Base-by-base conservation (phyloP, 768 basidiomycete species). In the Megacollybia marginata region DNA sequence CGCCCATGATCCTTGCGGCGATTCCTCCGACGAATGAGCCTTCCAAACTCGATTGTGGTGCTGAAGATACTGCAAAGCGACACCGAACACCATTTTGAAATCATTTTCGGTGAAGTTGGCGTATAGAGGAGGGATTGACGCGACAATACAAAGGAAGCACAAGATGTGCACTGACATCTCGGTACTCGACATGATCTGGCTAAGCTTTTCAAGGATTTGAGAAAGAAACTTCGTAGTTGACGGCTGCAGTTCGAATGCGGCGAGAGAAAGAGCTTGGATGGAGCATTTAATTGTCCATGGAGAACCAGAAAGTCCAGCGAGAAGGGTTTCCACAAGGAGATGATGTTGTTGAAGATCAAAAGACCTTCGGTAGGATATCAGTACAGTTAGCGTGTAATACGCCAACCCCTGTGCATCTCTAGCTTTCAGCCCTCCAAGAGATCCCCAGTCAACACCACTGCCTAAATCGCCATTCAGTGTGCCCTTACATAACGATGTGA, bases 81-180 rank as follows among this genome's bases (percentile, higher is more conserved):
- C 89, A 8, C 88, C 91, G 58, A 99, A 97, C 0, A 98, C 88
- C 74, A 88, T 86, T 62, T 88, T 90, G 69, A 84, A 98, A 58
- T 98, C 88, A 44, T 70, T 77, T 54, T 93, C 90, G 2, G 88
- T 92, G 57, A 99, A 88, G 65, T 96, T 98, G 49, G 83, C 82
- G 63, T 92, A 88, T 6, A 98, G 70, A 6, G 76, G 67, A 1
- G 80, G 84, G 12, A 87, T 76, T 1, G 92, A 89, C 3, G 90
- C 92, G 42, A 96, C 76, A 53, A 96, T 85, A 40, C 82, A 78
- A 19, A 98, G 78, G 63, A 98, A 89, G 53, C 89, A 89, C 51
- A 98, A 81, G 62, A 98, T 94, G 62, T 98, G 94, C n/a, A 94
- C 87, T 6, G 92, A 87, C 78, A 97, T 87, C 52, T 83, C 83